Base-by-base conservation (phyloP, 2,329 filamentous ascomycete species). In the Cytospora leucostoma region DNA sequence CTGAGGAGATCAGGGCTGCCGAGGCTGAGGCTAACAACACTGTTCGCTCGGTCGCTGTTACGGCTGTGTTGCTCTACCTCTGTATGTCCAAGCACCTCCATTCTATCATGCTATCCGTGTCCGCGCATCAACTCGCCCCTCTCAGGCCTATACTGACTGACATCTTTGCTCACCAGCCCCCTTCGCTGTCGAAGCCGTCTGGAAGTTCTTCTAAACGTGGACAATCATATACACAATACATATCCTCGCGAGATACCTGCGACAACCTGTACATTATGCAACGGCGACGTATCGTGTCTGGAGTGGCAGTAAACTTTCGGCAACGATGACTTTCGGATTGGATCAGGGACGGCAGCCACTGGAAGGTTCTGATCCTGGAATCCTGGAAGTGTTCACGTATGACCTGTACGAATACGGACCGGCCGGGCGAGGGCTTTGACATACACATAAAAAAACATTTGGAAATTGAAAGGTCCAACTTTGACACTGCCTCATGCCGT, bases 21-120 rank as follows among this genome's bases (percentile, higher is more conserved):
- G 90, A 93, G 81, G 80, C 81, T 65, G 84, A 89, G 74, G 90
- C 91, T 57, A 80, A 79, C 71, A 81, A 82, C 69, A 89, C 88
- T 57, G 80, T 94, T 69, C 87, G 90, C 78, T 83, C 82, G 71
- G 89, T 89, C 66, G 73, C 88, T 61, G 82, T 85, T 47, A 86
- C 86, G 17, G 88, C 87, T 67, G 80, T 88, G 47, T 76, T 90
- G 56, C 82, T 95, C 56, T 94, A 94, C 74, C 78, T 95, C 65
- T 92, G 91, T 95, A 86, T 63, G 89, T 74, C 44, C 19, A 21
- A 37, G 32, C 7, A 38, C n/a, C 19, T 4, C 6, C 10, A 27
- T 7, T 12, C 40, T 1, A 19, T 38, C 33, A 21, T 17, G 19
- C 55, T 55, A 59, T 58, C n/a, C 13, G 21, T 47, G 7, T 40